These are phyloP conservation scores for Calendula officinalis DNA, from an alignment of 129 eudicot genomes.

Conservation along the genomic window DNA sequence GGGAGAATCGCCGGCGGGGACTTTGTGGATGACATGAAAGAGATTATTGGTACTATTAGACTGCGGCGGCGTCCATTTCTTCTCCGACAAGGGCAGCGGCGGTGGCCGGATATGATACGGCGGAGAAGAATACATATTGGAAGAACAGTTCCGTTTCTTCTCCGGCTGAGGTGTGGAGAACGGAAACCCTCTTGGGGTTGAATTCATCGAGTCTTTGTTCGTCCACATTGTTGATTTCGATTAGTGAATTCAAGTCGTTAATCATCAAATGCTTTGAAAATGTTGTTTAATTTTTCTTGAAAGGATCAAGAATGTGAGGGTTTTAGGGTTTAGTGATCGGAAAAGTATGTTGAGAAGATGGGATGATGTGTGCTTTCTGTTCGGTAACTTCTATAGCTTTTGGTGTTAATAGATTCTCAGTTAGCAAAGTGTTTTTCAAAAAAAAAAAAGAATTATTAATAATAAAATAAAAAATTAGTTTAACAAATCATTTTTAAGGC, in stretches of 20 bases:
- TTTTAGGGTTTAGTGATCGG: conserved; percentile 3
- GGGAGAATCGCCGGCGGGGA: conserved; percentile 78
- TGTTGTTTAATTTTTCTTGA: conserved; percentile 4
- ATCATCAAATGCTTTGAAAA: conserved; percentile 8
- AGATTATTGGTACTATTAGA: conserved; percentile 7
- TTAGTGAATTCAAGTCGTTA: conserved; percentile 4
- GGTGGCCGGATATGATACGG: conserved; percentile 17
- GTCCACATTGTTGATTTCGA: conserved; percentile 25
- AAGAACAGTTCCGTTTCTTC: conserved; percentile 26
- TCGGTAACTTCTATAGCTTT: too few species aligned
- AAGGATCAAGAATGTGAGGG: conserved; percentile 26
- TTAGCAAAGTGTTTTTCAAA: too few species aligned
- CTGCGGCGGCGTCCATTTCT: conserved; percentile 35
- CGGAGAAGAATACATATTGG: conserved; percentile 23
- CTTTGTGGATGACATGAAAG: conserved; percentile 56
- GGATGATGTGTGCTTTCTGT: too few species aligned
- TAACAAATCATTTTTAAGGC: too few species aligned
- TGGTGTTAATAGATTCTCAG: too few species aligned
- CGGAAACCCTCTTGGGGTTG: conserved; percentile 22
- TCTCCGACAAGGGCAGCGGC: conserved; percentile 48
- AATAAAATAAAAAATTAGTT: too few species aligned
- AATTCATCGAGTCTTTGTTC: conserved; percentile 22
- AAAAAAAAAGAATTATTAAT: too few species aligned
- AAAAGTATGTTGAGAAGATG: too few species aligned
- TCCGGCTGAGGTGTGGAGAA: conserved; percentile 45